phyloP scores from a whole-genome alignment of 2,329 filamentous ascomycete species.

The Trichocomaceae sp. region DNA sequence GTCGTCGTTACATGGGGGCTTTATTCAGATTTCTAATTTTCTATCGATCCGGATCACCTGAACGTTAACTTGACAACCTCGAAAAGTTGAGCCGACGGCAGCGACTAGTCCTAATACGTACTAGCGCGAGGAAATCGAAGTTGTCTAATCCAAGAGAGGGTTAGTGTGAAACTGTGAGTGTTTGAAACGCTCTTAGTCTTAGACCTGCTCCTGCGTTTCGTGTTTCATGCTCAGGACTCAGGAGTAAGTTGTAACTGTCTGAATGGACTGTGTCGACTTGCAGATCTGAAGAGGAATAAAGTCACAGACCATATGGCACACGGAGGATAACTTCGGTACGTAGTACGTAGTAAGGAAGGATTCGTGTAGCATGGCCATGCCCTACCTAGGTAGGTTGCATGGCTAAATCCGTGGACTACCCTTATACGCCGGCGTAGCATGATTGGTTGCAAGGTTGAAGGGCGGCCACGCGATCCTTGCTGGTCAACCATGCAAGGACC shows the following conservation, averaged over 20 bases:
- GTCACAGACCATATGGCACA: too few species aligned
- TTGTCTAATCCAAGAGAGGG: not conserved
- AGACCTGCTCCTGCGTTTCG: too few species aligned
- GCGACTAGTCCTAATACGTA: not conserved
- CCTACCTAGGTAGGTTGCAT: not conserved
- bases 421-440: not conserved
- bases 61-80: too few species aligned
- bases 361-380: too few species aligned
- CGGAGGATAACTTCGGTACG: not conserved
- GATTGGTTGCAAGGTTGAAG: not conserved
- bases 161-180: not conserved
- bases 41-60: not conserved
- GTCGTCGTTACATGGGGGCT: conserved; percentile 6
- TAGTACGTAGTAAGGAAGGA: not conserved
- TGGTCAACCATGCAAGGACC: conserved; percentile 6
- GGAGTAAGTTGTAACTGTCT: too few species aligned
- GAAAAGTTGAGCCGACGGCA: too few species aligned
- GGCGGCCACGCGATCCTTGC: conserved; percentile 4
- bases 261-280: too few species aligned
- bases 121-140: not conserved
- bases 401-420: conserved; percentile 1
- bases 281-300: not conserved
- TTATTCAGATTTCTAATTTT: too few species aligned
- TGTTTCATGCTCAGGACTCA: too few species aligned
- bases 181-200: not conserved